phyloP scores from a whole-genome alignment of 2,329 filamentous ascomycete genomes.

The Xylariaceae sp. region DNA sequence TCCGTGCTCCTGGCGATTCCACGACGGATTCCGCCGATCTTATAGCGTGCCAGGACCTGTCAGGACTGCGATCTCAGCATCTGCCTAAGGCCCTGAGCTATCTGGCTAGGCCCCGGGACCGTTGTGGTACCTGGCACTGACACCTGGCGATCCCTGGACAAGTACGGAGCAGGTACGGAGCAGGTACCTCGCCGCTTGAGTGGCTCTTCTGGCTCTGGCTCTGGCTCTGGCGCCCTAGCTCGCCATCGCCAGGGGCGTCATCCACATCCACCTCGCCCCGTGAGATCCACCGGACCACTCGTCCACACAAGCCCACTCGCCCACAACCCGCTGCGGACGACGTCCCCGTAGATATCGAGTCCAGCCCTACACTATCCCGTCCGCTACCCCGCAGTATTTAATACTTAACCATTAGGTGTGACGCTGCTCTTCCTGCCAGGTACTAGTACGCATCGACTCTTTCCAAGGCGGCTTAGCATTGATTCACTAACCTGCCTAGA shows the following conservation, averaged over 20 bases:
- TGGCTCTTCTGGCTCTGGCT: too few relatives aligned
- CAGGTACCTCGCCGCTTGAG: too few relatives aligned
- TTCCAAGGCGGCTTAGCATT: slow-evolving; percentile 5
- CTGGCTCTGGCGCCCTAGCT: background rate
- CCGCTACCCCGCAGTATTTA: slow-evolving; percentile 21
- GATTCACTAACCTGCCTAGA: background rate
- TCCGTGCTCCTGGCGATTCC: background rate
- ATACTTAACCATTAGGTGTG: slow-evolving; percentile 11
- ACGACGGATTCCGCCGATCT: background rate
- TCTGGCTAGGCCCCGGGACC: too few relatives aligned
- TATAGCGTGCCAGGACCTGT: background rate
- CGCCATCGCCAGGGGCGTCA: slow-evolving; percentile 7
- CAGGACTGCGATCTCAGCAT: too few relatives aligned
- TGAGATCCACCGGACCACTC: slow-evolving; percentile 1
- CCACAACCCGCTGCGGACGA: slow-evolving; percentile 13
- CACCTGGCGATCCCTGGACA: background rate
- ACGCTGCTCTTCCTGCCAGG: slow-evolving; percentile 1
- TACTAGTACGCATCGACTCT: background rate
- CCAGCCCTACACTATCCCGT: slow-evolving; percentile 15
- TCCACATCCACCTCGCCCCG: too few relatives aligned
- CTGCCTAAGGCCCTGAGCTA: too few relatives aligned
- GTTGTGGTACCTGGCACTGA: too few relatives aligned
- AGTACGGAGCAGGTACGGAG: background rate
- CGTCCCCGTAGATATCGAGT: slow-evolving; percentile 10
- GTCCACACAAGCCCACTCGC: background rate